Base-by-base conservation (phyloP, 1,139 yeast species). In the Hyphopichia khmerensis region DNA sequence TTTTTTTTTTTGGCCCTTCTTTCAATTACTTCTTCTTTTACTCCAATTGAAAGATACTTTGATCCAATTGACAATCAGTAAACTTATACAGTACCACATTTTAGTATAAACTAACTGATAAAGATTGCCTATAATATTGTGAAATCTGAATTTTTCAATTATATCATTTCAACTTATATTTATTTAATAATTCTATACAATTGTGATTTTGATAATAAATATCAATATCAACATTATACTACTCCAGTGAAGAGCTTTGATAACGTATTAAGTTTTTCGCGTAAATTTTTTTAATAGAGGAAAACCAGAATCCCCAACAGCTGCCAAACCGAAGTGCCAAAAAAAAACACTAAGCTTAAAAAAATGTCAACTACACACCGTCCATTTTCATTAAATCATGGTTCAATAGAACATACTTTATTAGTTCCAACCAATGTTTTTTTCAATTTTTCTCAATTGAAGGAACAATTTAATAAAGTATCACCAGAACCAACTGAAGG, bases 401-500 rank as follows among this genome's bases (percentile, higher is more conserved):
- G 97, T 45, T 70, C 87, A 34, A 80, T 91, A 48, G 98, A 93
- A 71, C 90, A 90, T 65, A 84, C 93, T 33, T 72, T 91, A 43
- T 76, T 91, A 57, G 93, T 93, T 44, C 96, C 98, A 40, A 83
- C 95, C 38, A 79, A 82, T 45, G 75, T 84, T 46, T 87, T 87
- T 60, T 81, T 88, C 59, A 80, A 83, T 56, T 88, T 87, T 60
- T 84, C 93, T 47, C 96, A 91, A 68, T 77, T 95, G 55, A 85
- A 88, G 57, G 95, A 90, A 53, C 95, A 84, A 62, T 93, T 93
- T 62, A 71, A 69, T 57, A 86, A 87, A 61, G 72, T 84, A 33
- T 77, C 90, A 53, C 96, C 96, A 18, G 78, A 76, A 40, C 82
- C 85, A 36, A 86, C 96, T 35, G 96, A 87, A 57, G 95, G 86